A percentile compares a stretch with the other conserved stretches of the same genome.
Evolutionary conservation across 352 stramenopile species (phyloP).

Genomic region (Phytophthora citrophthora): DNA sequence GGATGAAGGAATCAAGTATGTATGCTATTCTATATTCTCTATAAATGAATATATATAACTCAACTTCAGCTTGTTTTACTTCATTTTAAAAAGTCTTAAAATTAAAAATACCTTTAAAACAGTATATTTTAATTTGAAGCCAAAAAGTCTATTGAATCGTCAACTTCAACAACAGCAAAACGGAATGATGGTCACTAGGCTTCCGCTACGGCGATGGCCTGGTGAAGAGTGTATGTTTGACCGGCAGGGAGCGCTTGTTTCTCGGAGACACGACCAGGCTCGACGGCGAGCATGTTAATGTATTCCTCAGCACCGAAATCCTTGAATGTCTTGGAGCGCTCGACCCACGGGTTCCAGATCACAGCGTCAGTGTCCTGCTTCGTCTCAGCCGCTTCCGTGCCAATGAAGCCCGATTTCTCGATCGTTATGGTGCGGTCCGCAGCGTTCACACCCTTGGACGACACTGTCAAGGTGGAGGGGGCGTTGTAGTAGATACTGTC

Average conservation of each 20-base stretch:
- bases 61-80: too few species aligned
- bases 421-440: constrained; percentile 60
- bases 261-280: constrained; percentile 87
- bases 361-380: constrained; percentile 72
- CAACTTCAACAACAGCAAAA: constrained; percentile 31
- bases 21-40: too few species aligned
- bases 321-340: constrained; percentile 91
- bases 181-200: neutral
- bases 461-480: constrained; percentile 55
- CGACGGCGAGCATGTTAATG: constrained; percentile 94
- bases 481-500: constrained; percentile 89
- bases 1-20: constrained; percentile 1
- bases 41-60: too few species aligned
- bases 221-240: constrained; percentile 50
- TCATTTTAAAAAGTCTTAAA: too few species aligned
- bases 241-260: constrained; percentile 47
- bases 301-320: constrained; percentile 96
- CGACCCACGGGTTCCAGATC: constrained; percentile 94
- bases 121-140: too few species aligned
- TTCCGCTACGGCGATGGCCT: constrained; percentile 17
- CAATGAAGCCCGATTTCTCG: constrained; percentile 63
- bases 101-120: too few species aligned
- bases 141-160: neutral
- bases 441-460: constrained; percentile 48
- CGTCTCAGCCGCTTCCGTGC: constrained; percentile 23